A percentile compares a stretch with the other conserved stretches of the same genome.
Evolutionary conservation across 2,329 filamentous ascomycete species (phyloP).

Genomic region (Sclerotinia minor): DNA sequence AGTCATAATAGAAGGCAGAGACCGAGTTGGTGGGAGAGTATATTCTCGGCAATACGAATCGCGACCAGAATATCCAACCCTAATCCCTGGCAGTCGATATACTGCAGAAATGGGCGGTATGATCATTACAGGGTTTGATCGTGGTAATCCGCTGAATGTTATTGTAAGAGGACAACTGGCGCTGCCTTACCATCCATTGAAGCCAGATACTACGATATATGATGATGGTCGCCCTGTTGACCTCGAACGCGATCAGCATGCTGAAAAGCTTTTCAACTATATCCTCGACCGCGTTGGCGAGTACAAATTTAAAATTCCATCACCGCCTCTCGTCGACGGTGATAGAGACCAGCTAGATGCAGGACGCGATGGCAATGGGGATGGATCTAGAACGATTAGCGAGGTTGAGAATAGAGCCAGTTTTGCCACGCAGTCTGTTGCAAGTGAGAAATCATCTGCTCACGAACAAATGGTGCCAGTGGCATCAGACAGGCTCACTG

Average conservation of each 20-base stretch:
- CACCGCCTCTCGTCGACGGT: slow-evolving; percentile 73
- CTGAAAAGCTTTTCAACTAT: slow-evolving; percentile 93
- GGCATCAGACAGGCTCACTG: slow-evolving; percentile 68
- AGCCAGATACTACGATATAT: slow-evolving; percentile 82
- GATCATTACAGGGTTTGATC: slow-evolving; percentile 95
- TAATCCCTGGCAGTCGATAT: slow-evolving; percentile 59
- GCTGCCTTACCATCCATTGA: slow-evolving; percentile 79
- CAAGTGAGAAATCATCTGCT: slow-evolving; percentile 33
- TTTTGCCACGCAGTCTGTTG: slow-evolving; percentile 58
- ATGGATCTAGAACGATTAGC: slow-evolving; percentile 70
- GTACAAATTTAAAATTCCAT: slow-evolving; percentile 77
- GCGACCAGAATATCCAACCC: slow-evolving; percentile 58
- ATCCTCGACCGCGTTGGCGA: slow-evolving; percentile 87
- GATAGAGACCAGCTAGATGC: slow-evolving; percentile 79
- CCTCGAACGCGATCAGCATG: slow-evolving; percentile 72
- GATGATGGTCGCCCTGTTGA: slow-evolving; percentile 81
- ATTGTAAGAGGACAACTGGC: slow-evolving; percentile 88
- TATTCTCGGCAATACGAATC: slow-evolving; percentile 73
- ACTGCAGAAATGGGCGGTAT: slow-evolving; percentile 98
- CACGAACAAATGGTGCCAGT: slow-evolving; percentile 59
- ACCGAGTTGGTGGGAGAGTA: slow-evolving; percentile 85
- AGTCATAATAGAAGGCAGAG: slow-evolving; percentile 81
- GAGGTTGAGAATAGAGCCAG: slow-evolving; percentile 65
- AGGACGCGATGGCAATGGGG: slow-evolving; percentile 73
- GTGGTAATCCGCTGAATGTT: slow-evolving; percentile 89